phyloP scores from a whole-genome alignment of 2,329 filamentous ascomycete species.

The Paracorniculantispora psalliotae region DNA sequence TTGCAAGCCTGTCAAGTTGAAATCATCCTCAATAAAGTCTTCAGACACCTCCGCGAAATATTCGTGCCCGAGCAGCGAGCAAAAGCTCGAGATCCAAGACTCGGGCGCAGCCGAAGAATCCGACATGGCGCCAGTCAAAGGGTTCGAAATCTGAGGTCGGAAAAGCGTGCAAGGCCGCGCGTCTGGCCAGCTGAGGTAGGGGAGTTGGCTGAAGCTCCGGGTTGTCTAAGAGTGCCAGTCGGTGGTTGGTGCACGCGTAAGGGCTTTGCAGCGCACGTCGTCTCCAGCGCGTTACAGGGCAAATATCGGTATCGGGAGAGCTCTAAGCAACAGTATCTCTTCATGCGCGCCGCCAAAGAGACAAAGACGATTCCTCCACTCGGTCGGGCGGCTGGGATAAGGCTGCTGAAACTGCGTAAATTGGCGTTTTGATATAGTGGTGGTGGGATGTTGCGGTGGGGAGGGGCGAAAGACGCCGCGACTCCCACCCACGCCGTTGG shows the following conservation, averaged over 20 bases:
- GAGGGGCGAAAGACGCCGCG: conserved; percentile 11
- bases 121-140: conserved; percentile 41
- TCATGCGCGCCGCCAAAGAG: not conserved
- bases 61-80: conserved; percentile 90
- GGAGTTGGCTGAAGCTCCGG: not conserved
- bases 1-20: conserved; percentile 94
- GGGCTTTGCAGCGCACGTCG: conserved; percentile 6
- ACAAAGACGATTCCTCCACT: not conserved
- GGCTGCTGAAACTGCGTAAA: conserved; percentile 10
- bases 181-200: not conserved
- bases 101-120: conserved; percentile 62
- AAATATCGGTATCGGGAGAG: not conserved
- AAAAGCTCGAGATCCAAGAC: conserved; percentile 98
- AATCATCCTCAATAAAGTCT: conserved; percentile 99
- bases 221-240: not conserved
- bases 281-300: not conserved
- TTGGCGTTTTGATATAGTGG: conserved; percentile 9
- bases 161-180: not conserved
- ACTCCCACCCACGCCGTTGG: not conserved
- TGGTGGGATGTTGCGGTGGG: conserved; percentile 16
- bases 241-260: conserved; percentile 5
- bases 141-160: not conserved
- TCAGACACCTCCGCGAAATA: conserved; percentile 99
- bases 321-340: not conserved
- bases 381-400: conserved; percentile 8